Evolutionary conservation across 768 basidiomycete genomes (phyloP), one percentile per base, ranked within the genome.

Genomic region (Phlegmacium glaucopus): DNA sequence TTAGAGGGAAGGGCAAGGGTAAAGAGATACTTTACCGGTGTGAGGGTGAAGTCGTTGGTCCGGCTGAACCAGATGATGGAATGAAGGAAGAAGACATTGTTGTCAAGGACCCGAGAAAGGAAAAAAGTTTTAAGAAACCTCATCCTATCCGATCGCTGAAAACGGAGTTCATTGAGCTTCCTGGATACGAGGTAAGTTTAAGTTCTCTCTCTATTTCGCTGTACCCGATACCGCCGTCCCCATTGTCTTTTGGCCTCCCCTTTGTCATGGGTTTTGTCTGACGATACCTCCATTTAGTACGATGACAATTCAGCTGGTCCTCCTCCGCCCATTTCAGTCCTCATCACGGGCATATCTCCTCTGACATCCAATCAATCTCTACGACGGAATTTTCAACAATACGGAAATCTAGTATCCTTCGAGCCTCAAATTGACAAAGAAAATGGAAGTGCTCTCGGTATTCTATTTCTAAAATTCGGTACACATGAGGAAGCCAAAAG

Each of bases 371-470:
- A 76, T 36, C 68, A 75, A 28, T 71, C 78, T 32, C 79, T 96
- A 44, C 77, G 81, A 17, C 74, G 78, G 4, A 79, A 86, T 58
- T 85, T 95, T 59, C 60, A 72, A 5, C 50, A 68, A 8, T 74
- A 86, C 58, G 94, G 92, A 1, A 61, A 69, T 12, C 70, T 94
- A 47, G 47, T 69, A 6, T 76, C 81, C 3, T 83, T 90, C 48
- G 90, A 94, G 48, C 76, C 83, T 9, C 87, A 92, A 57, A 79
- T 87, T 49, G 88, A 95, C 66, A 76, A 77, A 47, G 74, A 76
- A 42, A 90, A 83, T n/a, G 94, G 93, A 3, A 84, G 80, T 41
- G 79, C 85, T 1, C 77, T 96, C 1, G 94, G 94, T 2, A 79
- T 97, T 35, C 80, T 91, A 35, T 81, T 80, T 59, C 76, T 97